Evolutionary conservation across 257 asterid genomes (phyloP).

Genomic region (Solanum paucissectum): DNA sequence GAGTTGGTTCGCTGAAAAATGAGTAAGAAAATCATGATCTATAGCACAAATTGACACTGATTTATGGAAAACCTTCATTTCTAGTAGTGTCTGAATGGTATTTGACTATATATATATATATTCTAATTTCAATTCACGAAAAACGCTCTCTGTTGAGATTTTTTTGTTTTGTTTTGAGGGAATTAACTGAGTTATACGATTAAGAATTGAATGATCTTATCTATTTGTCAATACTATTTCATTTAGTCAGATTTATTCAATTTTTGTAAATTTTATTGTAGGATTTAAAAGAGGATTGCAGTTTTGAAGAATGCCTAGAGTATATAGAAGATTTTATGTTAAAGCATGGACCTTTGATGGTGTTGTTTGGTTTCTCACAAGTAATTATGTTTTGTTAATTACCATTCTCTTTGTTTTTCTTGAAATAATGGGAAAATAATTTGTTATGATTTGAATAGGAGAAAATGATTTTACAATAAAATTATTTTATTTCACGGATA

Average conservation of each 20-base stretch:
- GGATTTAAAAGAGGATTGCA: slow-evolving; percentile 13
- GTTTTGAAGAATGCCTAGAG: slow-evolving; percentile 23
- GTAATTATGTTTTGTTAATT: not conserved
- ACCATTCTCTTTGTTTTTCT: not conserved
- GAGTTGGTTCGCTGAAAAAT: no score
- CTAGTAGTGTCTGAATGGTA: not conserved
- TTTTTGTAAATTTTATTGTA: not conserved
- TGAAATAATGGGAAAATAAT: not conserved
- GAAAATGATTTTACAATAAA: not conserved
- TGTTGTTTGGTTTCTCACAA: slow-evolving; percentile 23
- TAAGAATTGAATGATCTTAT: not conserved
- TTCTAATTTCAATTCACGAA: no score
- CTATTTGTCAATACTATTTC: not conserved
- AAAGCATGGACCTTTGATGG: slow-evolving; percentile 33
- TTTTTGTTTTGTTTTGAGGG: no score
- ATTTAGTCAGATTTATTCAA: no score
- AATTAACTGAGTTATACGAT: not conserved
- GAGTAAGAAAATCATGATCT: no score
- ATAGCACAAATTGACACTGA: no score
- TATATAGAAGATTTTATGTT: slow-evolving; percentile 22
- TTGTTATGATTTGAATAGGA: not conserved
- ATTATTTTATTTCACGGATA: not conserved
- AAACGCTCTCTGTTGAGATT: no score
- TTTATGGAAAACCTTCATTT: no score
- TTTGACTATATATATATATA: no score